These are phyloP conservation scores for Cystofilobasidium ferigula DNA, from an alignment of 768 basidiomycete species.

Conservation along the genomic window DNA sequence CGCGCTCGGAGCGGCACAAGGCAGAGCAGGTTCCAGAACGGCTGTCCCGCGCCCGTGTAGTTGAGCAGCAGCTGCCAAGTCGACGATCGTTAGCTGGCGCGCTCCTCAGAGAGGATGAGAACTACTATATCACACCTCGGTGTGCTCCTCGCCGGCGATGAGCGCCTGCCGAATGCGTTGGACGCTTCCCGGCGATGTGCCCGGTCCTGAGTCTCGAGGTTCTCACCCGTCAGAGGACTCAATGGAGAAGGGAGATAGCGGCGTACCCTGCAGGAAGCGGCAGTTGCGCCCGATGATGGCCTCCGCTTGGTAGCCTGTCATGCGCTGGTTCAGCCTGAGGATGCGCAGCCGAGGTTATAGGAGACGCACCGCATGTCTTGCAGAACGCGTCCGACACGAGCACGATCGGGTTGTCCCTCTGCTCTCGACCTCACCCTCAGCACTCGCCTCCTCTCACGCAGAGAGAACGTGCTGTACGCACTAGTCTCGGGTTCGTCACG, in stretches of 20 bases:
- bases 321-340: too few relatives aligned
- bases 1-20: conserved; percentile 10
- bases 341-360: neutral
- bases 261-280: conserved; percentile 15
- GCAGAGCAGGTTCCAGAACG: conserved; percentile 20
- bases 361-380: neutral
- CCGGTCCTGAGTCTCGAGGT: conserved; percentile 14
- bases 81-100: too few relatives aligned
- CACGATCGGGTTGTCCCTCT: conserved; percentile 20
- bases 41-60: neutral
- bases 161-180: conserved; percentile 13
- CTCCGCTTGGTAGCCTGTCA: neutral
- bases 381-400: conserved; percentile 6
- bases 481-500: conserved; percentile 9
- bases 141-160: conserved; percentile 15
- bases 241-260: neutral
- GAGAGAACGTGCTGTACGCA: too few relatives aligned
- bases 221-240: too few relatives aligned
- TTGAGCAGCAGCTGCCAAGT: neutral
- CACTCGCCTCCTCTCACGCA: too few relatives aligned
- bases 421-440: too few relatives aligned
- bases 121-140: neutral
- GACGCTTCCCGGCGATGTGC: conserved; percentile 8
- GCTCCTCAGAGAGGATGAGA: neutral
- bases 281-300: conserved; percentile 19